A percentile compares a stretch with the other conserved stretches of the same genome.
phyloP scores from a whole-genome alignment of 371 early-diverging fungal genomes.

The Syncephalastrum racemosum region DNA sequence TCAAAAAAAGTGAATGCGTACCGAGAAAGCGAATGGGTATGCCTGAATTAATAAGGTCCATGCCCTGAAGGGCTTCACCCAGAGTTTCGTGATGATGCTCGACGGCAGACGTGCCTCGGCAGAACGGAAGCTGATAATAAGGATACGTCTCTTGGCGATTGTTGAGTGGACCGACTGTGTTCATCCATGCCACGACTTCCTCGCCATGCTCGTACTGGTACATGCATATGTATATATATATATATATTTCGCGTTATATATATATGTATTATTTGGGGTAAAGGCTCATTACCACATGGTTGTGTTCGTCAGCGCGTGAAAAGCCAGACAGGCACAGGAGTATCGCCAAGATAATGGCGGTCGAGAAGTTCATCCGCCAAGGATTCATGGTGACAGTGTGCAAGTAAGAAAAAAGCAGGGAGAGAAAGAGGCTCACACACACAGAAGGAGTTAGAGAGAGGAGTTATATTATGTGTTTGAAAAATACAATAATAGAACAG shows the following conservation, averaged over 20 bases:
- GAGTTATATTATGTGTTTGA: too few species aligned
- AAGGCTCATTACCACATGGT: constrained; percentile 39
- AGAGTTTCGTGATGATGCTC: constrained; percentile 77
- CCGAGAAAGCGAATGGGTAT: constrained; percentile 62
- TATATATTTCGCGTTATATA: background rate
- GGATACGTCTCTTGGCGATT: constrained; percentile 81
- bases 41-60: constrained; percentile 74
- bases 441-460: too few species aligned
- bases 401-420: background rate
- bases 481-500: too few species aligned
- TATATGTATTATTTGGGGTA: background rate
- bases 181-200: constrained; percentile 70
- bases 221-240: background rate
- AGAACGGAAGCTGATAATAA: constrained; percentile 76
- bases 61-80: constrained; percentile 81
- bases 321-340: background rate
- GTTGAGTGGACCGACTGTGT: constrained; percentile 71
- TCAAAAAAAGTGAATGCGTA: constrained; percentile 15
- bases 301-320: constrained; percentile 45
- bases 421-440: too few species aligned
- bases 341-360: too few species aligned
- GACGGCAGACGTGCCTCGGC: constrained; percentile 57
- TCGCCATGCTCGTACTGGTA: constrained; percentile 54
- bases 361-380: too few species aligned
- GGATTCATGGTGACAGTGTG: background rate